A percentile compares a stretch with the other conserved stretches of the same genome.
phyloP scores from a whole-genome alignment of 345 rosid genomes.

The Barbarea vulgaris region DNA sequence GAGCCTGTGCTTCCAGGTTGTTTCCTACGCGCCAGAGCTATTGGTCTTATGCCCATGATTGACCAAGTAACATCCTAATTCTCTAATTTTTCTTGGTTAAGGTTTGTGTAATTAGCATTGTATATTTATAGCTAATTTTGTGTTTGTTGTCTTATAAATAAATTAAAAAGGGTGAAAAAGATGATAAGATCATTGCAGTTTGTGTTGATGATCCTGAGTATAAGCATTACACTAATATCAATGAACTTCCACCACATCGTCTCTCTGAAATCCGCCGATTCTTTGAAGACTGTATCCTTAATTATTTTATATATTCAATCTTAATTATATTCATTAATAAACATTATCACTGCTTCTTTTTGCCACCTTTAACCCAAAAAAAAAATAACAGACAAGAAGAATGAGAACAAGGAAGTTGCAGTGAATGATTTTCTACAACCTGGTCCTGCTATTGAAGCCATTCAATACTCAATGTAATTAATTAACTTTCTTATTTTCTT shows the following conservation, averaged over 20 bases:
- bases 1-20: conserved; percentile 99
- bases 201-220: conserved; percentile 99
- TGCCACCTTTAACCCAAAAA: conserved; percentile 36
- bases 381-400: conserved; percentile 76
- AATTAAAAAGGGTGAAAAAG: conserved; percentile 99
- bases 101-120: conserved; percentile 1
- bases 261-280: conserved; percentile 87
- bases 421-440: conserved; percentile 84
- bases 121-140: neutral
- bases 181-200: conserved; percentile 96
- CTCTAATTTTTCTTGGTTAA: neutral
- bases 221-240: conserved; percentile 77
- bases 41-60: conserved; percentile 98
- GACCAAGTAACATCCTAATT: conserved; percentile 56
- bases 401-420: conserved; percentile 98
- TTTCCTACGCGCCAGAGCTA: conserved; percentile 88
- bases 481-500: neutral
- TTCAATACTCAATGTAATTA: conserved; percentile 92
- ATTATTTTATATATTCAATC: neutral
- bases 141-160: neutral
- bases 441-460: conserved; percentile 65
- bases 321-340: neutral
- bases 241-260: conserved; percentile 93
- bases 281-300: conserved; percentile 94
- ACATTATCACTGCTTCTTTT: neutral